phyloP scores from a whole-genome alignment of 2,329 filamentous ascomycete species.

The Penicillium sp. region DNA sequence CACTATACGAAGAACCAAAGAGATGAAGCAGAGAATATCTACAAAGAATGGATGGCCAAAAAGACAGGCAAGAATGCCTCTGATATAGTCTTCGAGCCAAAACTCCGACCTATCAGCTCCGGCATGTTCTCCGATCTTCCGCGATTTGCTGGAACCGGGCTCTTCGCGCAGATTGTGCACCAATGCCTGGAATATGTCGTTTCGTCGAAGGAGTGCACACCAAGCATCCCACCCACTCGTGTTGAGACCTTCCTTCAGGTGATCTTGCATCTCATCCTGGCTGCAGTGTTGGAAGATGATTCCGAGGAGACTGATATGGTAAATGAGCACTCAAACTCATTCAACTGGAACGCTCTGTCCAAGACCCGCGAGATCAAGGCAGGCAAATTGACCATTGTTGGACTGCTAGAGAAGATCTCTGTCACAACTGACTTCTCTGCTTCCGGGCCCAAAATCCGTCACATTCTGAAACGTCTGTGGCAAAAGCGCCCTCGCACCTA shows the following conservation, averaged over 20 bases:
- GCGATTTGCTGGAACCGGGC: slow-evolving; percentile 77
- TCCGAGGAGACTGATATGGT: slow-evolving; percentile 56
- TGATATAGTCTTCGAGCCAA: slow-evolving; percentile 91
- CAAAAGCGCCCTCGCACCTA: slow-evolving; percentile 78
- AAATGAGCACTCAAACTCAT: slow-evolving; percentile 60
- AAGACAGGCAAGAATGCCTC: slow-evolving; percentile 77
- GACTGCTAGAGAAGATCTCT: slow-evolving; percentile 55
- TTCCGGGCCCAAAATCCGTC: slow-evolving; percentile 79
- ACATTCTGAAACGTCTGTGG: slow-evolving; percentile 82
- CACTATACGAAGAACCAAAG: slow-evolving; percentile 97
- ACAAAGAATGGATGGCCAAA: slow-evolving; percentile 83
- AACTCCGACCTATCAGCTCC: slow-evolving; percentile 71
- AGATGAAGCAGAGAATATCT: slow-evolving; percentile 89
- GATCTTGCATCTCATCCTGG: slow-evolving; percentile 80
- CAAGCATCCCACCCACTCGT: slow-evolving; percentile 75
- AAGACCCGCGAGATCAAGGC: slow-evolving; percentile 55
- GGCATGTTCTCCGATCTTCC: slow-evolving; percentile 77
- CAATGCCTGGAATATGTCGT: slow-evolving; percentile 83
- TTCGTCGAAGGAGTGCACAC: slow-evolving; percentile 67
- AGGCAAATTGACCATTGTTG: slow-evolving; percentile 52
- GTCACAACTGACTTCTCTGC: slow-evolving; percentile 74
- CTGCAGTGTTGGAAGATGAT: slow-evolving; percentile 82
- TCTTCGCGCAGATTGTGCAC: slow-evolving; percentile 89
- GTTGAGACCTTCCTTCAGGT: slow-evolving; percentile 92
- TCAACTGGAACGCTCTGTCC: slow-evolving; percentile 70